A percentile compares a stretch with the other conserved stretches of the same genome.
phyloP scores from a whole-genome alignment of 2,329 filamentous ascomycete species.

The Fusarium continuum region DNA sequence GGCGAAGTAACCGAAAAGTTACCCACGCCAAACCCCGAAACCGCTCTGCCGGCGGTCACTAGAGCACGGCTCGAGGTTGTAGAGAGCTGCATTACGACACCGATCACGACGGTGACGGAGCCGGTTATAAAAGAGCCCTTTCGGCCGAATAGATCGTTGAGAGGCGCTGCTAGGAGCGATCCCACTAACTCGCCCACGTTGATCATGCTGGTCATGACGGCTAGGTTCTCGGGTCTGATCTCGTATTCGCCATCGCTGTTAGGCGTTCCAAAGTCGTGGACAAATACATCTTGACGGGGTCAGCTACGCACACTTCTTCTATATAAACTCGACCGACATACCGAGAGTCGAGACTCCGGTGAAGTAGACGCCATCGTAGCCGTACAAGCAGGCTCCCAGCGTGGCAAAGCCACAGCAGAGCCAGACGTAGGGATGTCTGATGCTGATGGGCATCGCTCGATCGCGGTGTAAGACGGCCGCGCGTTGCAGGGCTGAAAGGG shows the following conservation, averaged over 20 bases:
- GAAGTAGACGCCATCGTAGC: slow-evolving; percentile 51
- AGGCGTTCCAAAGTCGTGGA: slow-evolving; percentile 46
- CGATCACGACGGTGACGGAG: slow-evolving; percentile 43
- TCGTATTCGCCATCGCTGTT: slow-evolving; percentile 43
- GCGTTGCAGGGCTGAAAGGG: slow-evolving; percentile 22
- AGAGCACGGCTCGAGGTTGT: slow-evolving; percentile 38
- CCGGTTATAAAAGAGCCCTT: slow-evolving; percentile 46
- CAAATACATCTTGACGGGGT: slow-evolving; percentile 44
- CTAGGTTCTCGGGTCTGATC: slow-evolving; percentile 38
- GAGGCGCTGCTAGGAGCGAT: slow-evolving; percentile 47
- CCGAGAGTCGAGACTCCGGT: slow-evolving; percentile 47
- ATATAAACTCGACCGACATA: too few relatives aligned
- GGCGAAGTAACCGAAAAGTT: slow-evolving; percentile 52
- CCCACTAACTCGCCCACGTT: slow-evolving; percentile 52
- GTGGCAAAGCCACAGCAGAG: slow-evolving; percentile 50
- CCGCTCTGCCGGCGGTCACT: slow-evolving; percentile 39
- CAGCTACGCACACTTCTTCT: too few relatives aligned
- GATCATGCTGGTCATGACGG: slow-evolving; percentile 51
- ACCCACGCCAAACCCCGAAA: slow-evolving; percentile 44
- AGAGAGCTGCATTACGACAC: slow-evolving; percentile 38
- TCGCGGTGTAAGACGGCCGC: slow-evolving; percentile 3
- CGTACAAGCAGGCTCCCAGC: slow-evolving; percentile 50
- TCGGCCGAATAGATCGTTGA: slow-evolving; percentile 50
- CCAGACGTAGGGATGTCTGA: slow-evolving; percentile 46
- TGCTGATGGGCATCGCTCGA: slow-evolving; percentile 19